Base-by-base conservation (phyloP, 192 early-diverging fungal species). In the Glomus cerebriforme region DNA sequence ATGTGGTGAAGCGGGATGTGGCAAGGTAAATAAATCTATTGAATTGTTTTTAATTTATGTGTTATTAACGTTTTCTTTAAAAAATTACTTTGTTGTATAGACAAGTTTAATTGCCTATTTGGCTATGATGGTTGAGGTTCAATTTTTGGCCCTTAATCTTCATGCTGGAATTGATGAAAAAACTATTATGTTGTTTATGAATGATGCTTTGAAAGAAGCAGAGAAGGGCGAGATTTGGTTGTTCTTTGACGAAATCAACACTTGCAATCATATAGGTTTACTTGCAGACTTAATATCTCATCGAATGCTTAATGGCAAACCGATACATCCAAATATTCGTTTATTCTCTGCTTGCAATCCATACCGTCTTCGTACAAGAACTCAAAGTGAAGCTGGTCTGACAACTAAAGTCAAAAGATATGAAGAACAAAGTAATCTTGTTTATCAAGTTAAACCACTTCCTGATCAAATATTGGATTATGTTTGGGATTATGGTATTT, bases 391-490 rank as follows among this genome's bases (percentile, higher is more conserved):
- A 54, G 17, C 49, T 54, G 47, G 47, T 54, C 17, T 54, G 17
- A 54, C 47, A 54, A 54, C 6, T 47, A 49, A 24, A 19, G 74
- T 76, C 24, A 49, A 76, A 54, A 54, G 17, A 6, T 54, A 54
- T 7, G 49, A 54, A 54, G 49, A 54, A 19, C 15, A 54, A 1
- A 54, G 49, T 5, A 54, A 22, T 22, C 49, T 54, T 54, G 17
- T 54, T 22, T 54, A 54, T 59, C 74, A 76, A 64, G 74, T 54
- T 17, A 54, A n/a, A 54, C 17, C 49, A 22, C 49, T 54, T 19
- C 49, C 49, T 17, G 74, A 76, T n/a, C 58, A 54, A 54, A 54
- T 76, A 22, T 26, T 76, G n/a, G 74, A 76, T 76, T 32, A 26
- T 54, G 49, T 54, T 6, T 54, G 49, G 49, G 49, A 54, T 17